These are phyloP conservation scores for Rosa persica DNA, from an alignment of 306 rosid species.

Conservation along the genomic window DNA sequence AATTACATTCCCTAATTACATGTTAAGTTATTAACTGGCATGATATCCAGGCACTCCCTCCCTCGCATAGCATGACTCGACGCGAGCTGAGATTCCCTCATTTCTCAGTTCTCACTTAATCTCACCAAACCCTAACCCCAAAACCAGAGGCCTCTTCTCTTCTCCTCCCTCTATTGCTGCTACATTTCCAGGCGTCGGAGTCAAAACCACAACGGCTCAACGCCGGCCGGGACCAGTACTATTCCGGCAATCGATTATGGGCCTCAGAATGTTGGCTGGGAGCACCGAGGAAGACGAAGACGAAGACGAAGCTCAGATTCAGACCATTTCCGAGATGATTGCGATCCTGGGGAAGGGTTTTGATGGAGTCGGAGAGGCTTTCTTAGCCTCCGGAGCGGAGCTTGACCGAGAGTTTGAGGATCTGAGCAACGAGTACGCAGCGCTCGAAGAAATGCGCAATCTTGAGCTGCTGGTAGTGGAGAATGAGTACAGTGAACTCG, in stretches of 20 bases:
- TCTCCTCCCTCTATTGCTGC: background rate
- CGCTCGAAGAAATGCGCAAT: background rate
- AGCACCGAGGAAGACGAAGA: background rate
- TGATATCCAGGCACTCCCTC: background rate
- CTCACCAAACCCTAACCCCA: constrained; percentile 2
- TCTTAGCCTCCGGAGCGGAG: constrained; percentile 21
- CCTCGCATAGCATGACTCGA: background rate
- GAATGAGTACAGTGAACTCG: background rate
- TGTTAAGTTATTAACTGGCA: background rate
- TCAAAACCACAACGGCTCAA: background rate
- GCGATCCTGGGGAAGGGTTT: constrained; percentile 15
- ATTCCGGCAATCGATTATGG: background rate
- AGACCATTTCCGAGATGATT: constrained; percentile 29
- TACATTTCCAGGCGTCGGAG: background rate
- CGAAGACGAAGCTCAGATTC: background rate
- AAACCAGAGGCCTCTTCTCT: background rate
- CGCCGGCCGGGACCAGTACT: background rate
- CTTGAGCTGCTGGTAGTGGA: constrained; percentile 5
- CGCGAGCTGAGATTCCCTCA: background rate
- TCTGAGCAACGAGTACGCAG: background rate
- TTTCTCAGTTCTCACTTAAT: background rate
- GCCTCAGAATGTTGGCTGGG: background rate
- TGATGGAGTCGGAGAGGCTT: constrained; percentile 23
- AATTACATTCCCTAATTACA: background rate
- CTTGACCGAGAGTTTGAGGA: constrained; percentile 18